These are phyloP conservation scores for Suillus cothurnatus DNA, from an alignment of 768 basidiomycete genomes.

Conservation along the genomic window DNA sequence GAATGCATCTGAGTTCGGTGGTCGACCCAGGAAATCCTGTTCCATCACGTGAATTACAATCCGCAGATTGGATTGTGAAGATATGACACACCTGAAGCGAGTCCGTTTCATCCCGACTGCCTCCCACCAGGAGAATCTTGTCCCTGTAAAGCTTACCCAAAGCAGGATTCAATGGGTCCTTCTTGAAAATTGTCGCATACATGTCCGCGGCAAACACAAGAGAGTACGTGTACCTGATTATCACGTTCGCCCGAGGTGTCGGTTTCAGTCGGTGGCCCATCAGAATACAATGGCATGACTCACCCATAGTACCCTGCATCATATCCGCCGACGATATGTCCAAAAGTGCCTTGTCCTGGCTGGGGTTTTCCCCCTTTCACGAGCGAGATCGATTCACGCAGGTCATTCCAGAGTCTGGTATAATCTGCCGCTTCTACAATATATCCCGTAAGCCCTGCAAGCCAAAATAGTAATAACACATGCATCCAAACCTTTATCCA, in stretches of 20 bases:
- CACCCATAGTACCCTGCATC: conserved; percentile 61
- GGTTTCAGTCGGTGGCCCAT: background rate
- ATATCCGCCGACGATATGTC: conserved; percentile 77
- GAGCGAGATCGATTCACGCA: conserved; percentile 70
- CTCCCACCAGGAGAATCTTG: conserved; percentile 73
- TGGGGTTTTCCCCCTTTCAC: conserved; percentile 60
- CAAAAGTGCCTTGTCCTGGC: conserved; percentile 77
- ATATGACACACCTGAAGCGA: conserved; percentile 63
- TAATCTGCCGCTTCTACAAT: conserved; percentile 64
- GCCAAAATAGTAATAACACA: background rate
- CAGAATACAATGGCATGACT: background rate
- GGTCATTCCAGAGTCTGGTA: conserved; percentile 76
- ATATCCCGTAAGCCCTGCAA: conserved; percentile 4
- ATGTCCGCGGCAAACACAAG: conserved; percentile 63
- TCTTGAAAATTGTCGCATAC: conserved; percentile 78
- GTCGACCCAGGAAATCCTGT: conserved; percentile 78
- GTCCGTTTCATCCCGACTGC: conserved; percentile 77
- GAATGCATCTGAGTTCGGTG: conserved; percentile 77
- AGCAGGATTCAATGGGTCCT: conserved; percentile 69
- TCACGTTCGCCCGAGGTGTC: background rate
- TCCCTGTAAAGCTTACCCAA: conserved; percentile 72
- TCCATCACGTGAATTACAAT: background rate
- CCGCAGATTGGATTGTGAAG: background rate
- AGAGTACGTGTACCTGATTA: conserved; percentile 66
- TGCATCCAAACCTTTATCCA: conserved; percentile 52